Conservation (phyloP, 2,329 filamentous ascomycete species). For the Sarocladium strictum region DNA sequence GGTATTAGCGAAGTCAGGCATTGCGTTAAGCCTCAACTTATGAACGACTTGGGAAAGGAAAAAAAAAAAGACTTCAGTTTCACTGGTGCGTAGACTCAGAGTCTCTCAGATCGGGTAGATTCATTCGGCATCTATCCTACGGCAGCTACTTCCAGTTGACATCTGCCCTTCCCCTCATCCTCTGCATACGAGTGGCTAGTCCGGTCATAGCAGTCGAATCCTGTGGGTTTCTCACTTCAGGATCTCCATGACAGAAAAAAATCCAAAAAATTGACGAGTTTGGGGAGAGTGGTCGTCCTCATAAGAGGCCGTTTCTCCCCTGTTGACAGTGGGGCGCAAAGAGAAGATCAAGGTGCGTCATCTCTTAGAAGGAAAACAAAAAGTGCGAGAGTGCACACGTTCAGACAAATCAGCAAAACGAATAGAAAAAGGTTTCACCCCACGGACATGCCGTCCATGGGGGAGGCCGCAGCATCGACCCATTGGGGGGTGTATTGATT, state of each 20-base stretch:
- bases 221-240: neutral
- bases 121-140: slow-evolving; percentile 45
- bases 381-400: slow-evolving; percentile 3
- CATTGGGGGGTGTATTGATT: slow-evolving; percentile 25
- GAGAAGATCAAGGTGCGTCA: neutral
- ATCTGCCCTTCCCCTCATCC: slow-evolving; percentile 20
- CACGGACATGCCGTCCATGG: slow-evolving; percentile 23
- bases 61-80: too few species aligned
- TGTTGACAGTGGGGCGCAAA: neutral
- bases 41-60: too few species aligned
- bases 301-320: neutral
- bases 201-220: slow-evolving; percentile 13
- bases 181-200: slow-evolving; percentile 15
- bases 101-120: slow-evolving; percentile 32
- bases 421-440: slow-evolving; percentile 11
- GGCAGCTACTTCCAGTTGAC: slow-evolving; percentile 10
- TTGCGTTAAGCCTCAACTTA: too few species aligned
- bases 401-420: slow-evolving; percentile 7
- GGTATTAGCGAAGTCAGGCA: too few species aligned
- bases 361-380: neutral
- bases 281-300: slow-evolving; percentile 3
- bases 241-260: neutral
- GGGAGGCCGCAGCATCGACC: slow-evolving; percentile 50
- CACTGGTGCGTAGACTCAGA: neutral
- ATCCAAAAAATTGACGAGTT: neutral